These are phyloP conservation scores for Mrakia hoshinonis DNA, from an alignment of 768 basidiomycete species.

Conservation along the genomic window DNA sequence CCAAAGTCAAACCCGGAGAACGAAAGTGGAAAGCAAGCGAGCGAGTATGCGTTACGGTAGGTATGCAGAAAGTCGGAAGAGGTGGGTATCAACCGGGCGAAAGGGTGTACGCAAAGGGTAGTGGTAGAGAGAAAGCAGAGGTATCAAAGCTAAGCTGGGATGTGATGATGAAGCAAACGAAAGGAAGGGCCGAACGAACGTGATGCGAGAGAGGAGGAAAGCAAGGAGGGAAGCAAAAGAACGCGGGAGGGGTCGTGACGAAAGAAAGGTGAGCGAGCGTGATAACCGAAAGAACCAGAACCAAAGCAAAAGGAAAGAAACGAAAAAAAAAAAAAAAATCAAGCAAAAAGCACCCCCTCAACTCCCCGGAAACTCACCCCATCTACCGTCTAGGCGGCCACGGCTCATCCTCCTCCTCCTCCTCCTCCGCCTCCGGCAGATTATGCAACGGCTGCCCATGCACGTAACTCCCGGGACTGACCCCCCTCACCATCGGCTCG, in stretches of 20 bases:
- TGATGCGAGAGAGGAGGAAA: background rate
- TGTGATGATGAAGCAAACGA: background rate
- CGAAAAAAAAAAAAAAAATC: background rate
- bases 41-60: no score
- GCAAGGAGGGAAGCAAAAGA: background rate
- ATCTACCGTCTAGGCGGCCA: background rate
- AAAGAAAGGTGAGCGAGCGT: background rate
- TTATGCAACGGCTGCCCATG: constrained; percentile 28
- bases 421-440: constrained; percentile 25
- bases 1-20: no score
- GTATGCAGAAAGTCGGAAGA: background rate
- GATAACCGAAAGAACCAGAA: background rate
- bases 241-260: background rate
- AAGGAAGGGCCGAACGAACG: background rate
- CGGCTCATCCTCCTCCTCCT: constrained; percentile 12
- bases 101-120: background rate
- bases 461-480: constrained; percentile 11
- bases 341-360: background rate
- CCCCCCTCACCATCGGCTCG: background rate
- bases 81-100: background rate
- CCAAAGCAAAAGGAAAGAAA: background rate
- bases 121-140: background rate
- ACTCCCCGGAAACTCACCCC: background rate
- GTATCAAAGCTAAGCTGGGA: background rate
- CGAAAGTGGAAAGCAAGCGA: no score